Conservation (phyloP, 2,329 filamentous ascomycete genomes). For the Ophiostoma himal-ulmi region DNA sequence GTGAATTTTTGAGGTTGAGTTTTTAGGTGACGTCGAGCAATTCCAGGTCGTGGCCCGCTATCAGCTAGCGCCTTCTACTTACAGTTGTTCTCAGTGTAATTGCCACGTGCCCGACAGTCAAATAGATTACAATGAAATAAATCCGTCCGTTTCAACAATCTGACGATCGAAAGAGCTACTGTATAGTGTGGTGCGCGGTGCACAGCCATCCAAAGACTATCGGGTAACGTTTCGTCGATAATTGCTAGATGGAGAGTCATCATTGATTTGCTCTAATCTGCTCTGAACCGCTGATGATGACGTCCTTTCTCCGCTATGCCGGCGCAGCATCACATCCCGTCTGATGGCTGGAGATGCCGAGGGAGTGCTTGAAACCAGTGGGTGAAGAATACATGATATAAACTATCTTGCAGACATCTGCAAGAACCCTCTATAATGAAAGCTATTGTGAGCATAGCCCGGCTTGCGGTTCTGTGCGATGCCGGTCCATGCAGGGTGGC, state of each 20-base stretch:
- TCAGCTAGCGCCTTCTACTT: background rate
- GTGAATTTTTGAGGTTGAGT: background rate
- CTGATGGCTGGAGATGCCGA: background rate
- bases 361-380: background rate
- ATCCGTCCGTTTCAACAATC: background rate
- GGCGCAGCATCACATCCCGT: background rate
- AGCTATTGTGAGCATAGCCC: background rate
- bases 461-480: background rate
- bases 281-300: background rate
- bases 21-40: background rate
- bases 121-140: background rate
- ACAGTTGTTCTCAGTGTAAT: background rate
- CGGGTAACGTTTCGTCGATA: background rate
- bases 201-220: background rate
- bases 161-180: background rate
- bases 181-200: background rate
- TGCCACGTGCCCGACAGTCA: background rate
- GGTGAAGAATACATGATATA: background rate
- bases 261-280: no score
- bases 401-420: background rate
- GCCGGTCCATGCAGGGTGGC: background rate
- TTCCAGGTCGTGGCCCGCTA: background rate
- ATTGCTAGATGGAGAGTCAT: no score
- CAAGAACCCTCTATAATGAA: background rate
- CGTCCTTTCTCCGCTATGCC: background rate